Base-by-base conservation (phyloP, 1,284 basidiomycete genomes). In the Cutaneotrichosporon daszewskae region DNA sequence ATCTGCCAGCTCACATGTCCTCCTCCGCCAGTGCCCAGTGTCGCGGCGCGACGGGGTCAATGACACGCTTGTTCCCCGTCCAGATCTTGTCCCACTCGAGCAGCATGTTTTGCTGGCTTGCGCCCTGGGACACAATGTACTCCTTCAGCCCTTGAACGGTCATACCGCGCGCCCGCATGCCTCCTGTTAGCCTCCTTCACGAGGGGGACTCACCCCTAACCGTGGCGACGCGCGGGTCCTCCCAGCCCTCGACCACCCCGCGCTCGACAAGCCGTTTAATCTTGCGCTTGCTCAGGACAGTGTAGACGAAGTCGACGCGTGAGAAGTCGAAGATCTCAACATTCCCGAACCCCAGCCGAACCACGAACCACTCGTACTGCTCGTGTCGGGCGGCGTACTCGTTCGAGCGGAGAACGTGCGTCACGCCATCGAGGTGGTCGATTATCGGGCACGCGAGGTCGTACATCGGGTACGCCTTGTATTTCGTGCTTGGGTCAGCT, bases 11-110 rank as follows among this genome's bases (percentile, higher is more conserved):
- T 24, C 9, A 39, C 37, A 31, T 31, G 16, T 29, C n/a, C 13
- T 39, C 5, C 20, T 39, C 37, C 13, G 28, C 28, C 14, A 39
- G 29, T 10, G 37, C 37, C 37, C 37, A 39, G 28, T 39, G 32
- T 9, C 37, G 27, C 7, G 37, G 37, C 3, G 27, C 28, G 3
- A 20, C 22, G 12, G 18, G 37, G 20, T 39, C 37, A n/a, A 39
- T 31, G 18, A 22, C 25, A 20, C 37, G 37, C 5, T 27, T 29
- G 28, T 39, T 39, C 8, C 13, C 37, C 11, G 19, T 29, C 37
- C 37, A 39, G 7, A 39, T 17, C 14, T 27, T 19, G 14, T 39
- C 28, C 37, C 37, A 39, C 14, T 17, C 18, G 4, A 39, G 11
- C 26, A 16, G 20, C 3, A 27, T 9, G 10, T 27, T 27, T 12